Conservation (phyloP, 495 filamentous ascomycete genomes). For the Neurospora sp. region DNA sequence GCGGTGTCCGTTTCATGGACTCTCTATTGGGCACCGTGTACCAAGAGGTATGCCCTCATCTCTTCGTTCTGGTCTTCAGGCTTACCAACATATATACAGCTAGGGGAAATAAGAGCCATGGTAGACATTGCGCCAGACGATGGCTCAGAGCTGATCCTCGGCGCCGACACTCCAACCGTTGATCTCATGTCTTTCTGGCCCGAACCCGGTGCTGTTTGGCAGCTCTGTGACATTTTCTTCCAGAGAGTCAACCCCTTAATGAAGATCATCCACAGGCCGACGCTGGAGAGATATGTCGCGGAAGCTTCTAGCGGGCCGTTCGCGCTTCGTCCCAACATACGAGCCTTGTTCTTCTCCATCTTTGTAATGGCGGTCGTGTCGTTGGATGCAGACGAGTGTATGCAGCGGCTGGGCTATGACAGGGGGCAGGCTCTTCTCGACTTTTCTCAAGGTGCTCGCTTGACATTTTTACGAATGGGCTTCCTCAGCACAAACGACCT, state of each 20-base stretch:
- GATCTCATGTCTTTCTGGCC: slow-evolving; percentile 47
- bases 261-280: slow-evolving; percentile 62
- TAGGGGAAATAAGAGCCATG: slow-evolving; percentile 38
- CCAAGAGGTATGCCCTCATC: slow-evolving; percentile 28
- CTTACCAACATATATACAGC: slow-evolving; percentile 12
- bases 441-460: slow-evolving; percentile 36
- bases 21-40: slow-evolving; percentile 32
- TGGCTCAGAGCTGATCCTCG: slow-evolving; percentile 29
- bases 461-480: slow-evolving; percentile 36
- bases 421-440: slow-evolving; percentile 29
- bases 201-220: slow-evolving; percentile 51
- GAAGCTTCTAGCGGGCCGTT: slow-evolving; percentile 29
- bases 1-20: slow-evolving; percentile 36
- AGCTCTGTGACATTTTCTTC: slow-evolving; percentile 60
- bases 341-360: slow-evolving; percentile 45
- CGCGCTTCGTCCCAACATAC: slow-evolving; percentile 36
- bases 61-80: background rate
- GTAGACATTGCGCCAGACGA: slow-evolving; percentile 32
- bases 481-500: slow-evolving; percentile 45
- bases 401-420: slow-evolving; percentile 33
- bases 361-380: slow-evolving; percentile 40
- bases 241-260: slow-evolving; percentile 58
- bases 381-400: slow-evolving; percentile 40
- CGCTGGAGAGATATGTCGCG: slow-evolving; percentile 42
- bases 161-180: slow-evolving; percentile 15